These are phyloP conservation scores for Collybiopsis luxurians DNA, from an alignment of 768 basidiomycete genomes.

Conservation along the genomic window DNA sequence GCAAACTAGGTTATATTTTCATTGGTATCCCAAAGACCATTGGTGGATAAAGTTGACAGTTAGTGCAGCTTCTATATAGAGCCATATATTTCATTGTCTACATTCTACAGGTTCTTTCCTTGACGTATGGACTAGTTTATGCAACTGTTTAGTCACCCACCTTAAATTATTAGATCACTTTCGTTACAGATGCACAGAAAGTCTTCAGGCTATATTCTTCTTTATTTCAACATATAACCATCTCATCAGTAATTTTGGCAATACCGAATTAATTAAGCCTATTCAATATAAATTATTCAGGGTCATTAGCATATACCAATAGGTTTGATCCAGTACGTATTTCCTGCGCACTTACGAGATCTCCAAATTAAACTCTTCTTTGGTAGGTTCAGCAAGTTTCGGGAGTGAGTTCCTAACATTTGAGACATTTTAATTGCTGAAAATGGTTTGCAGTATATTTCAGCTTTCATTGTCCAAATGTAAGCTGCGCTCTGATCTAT, in stretches of 20 bases:
- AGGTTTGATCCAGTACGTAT: neutral
- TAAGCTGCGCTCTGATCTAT: neutral
- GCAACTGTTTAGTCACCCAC: conserved; percentile 4
- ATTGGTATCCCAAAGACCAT: conserved; percentile 5
- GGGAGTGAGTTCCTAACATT: neutral
- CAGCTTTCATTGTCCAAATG: neutral
- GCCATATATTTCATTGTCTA: too few relatives aligned
- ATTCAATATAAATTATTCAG: neutral
- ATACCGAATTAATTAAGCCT: neutral
- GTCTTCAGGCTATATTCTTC: conserved; percentile 10
- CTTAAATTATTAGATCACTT: too few relatives aligned
- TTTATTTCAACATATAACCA: conserved; percentile 14
- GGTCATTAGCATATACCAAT: neutral
- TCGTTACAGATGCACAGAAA: neutral
- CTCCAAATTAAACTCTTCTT: neutral
- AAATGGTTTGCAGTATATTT: neutral
- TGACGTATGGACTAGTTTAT: neutral
- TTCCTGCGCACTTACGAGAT: neutral
- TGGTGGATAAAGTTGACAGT: conserved; percentile 7
- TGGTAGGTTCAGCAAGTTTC: neutral
- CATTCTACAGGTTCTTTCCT: too few relatives aligned
- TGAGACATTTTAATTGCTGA: neutral
- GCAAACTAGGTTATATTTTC: neutral
- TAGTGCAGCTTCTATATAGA: too few relatives aligned
- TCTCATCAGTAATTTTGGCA: conserved; percentile 8